A percentile compares a stretch with the other conserved stretches of the same genome.
Evolutionary conservation across 768 basidiomycete genomes (phyloP).

Genomic region (Trametes gibbosa): DNA sequence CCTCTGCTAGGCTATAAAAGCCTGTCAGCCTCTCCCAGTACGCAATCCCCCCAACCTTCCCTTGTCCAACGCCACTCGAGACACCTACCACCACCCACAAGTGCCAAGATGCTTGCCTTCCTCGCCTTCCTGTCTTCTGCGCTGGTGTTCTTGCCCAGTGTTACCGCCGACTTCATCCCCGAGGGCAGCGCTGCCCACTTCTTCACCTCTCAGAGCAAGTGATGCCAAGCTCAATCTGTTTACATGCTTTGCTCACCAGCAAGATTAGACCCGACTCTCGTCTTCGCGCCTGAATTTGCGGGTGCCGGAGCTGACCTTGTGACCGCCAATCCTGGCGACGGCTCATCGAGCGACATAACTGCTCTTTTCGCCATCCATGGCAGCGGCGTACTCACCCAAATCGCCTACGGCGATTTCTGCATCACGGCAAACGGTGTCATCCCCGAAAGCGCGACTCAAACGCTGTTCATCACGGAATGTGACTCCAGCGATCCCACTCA

Average conservation of each 20-base stretch:
- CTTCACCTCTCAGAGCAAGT: slow-evolving; percentile 7
- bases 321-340: slow-evolving; percentile 3
- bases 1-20: neutral
- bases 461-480: slow-evolving; percentile 10
- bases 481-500: slow-evolving; percentile 5
- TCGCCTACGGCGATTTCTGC: slow-evolving; percentile 8
- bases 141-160: neutral
- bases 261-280: neutral
- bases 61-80: neutral
- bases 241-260: neutral
- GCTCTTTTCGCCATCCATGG: neutral
- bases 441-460: slow-evolving; percentile 2
- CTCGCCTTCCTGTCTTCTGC: neutral
- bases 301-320: neutral
- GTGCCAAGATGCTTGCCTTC: slow-evolving; percentile 1
- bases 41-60: neutral
- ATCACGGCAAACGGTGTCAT: slow-evolving; percentile 13
- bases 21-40: neutral
- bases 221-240: too few relatives aligned
- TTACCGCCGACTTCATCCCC: slow-evolving; percentile 9
- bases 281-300: neutral
- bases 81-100: neutral
- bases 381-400: slow-evolving; percentile 3
- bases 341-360: slow-evolving; percentile 6
- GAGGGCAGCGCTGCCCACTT: slow-evolving; percentile 10